These are phyloP conservation scores for Carex parvula DNA, from an alignment of 176 grass and related monocot species.

Conservation along the genomic window DNA sequence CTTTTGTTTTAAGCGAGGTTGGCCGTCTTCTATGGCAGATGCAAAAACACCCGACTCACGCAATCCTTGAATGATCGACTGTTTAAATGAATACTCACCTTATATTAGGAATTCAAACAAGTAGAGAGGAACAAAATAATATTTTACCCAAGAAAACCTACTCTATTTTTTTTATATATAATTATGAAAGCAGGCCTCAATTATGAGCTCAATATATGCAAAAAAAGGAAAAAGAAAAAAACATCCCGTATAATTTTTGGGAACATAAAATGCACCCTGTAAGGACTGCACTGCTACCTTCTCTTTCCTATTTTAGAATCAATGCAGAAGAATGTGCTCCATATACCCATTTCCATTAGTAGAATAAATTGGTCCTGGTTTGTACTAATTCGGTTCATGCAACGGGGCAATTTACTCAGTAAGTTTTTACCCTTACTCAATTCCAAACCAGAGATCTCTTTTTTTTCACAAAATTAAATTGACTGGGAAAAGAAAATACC, in stretches of 20 bases:
- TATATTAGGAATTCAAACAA: not conserved
- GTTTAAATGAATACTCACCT: conserved; percentile 3
- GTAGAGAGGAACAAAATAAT: not conserved
- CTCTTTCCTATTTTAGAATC: not conserved
- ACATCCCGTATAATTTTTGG: not conserved
- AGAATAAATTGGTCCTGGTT: not conserved
- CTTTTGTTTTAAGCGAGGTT: conserved; percentile 33
- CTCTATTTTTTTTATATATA: not conserved
- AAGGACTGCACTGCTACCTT: not conserved
- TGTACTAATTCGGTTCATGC: not conserved
- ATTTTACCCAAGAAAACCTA: not conserved
- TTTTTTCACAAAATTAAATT: conserved; percentile 17
- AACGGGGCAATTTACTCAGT: not conserved
- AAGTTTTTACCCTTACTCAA: not conserved
- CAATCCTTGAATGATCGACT: conserved; percentile 82
- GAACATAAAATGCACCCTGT: not conserved
- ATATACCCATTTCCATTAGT: not conserved
- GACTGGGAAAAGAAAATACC: conserved; percentile 36
- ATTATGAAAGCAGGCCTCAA: not conserved
- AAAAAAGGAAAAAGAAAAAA: not conserved
- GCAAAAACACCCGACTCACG: conserved; percentile 78
- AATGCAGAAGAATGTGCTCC: not conserved
- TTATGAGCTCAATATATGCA: not conserved
- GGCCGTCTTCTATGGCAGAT: conserved; percentile 60
- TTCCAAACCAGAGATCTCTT: not conserved